Conservation (phyloP, 2,329 filamentous ascomycete genomes). For the Neofusicoccum laricinum region DNA sequence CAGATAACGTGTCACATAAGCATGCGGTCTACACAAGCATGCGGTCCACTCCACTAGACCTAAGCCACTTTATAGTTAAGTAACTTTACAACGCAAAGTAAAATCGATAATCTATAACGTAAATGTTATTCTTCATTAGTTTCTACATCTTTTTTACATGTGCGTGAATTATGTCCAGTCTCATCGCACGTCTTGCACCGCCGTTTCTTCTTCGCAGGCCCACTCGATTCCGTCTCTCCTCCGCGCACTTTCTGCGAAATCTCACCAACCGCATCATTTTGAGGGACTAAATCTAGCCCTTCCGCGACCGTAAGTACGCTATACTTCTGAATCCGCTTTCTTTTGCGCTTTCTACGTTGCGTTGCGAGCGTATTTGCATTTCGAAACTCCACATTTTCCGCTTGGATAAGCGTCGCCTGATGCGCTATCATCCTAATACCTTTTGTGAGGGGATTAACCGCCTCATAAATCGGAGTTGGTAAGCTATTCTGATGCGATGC, state of each 20-base stretch:
- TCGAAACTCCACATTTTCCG: neutral
- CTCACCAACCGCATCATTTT: neutral
- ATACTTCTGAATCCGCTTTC: neutral
- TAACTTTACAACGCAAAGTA: no score
- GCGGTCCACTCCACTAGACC: no score
- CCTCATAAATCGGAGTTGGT: constrained; percentile 4
- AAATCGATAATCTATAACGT: no score
- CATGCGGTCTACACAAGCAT: no score
- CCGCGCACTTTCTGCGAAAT: neutral
- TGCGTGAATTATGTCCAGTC: constrained; percentile 10
- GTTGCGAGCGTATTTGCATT: constrained; percentile 10
- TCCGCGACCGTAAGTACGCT: neutral
- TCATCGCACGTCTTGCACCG: constrained; percentile 1
- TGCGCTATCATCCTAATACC: neutral
- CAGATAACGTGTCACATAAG: no score
- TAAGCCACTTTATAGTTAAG: no score
- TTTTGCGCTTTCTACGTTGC: constrained; percentile 15
- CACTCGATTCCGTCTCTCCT: neutral
- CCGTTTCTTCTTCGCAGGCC: neutral
- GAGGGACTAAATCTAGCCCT: neutral
- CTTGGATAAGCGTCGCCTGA: neutral
- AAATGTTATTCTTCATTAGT: no score
- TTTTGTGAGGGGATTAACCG: neutral
- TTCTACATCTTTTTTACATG: no score
- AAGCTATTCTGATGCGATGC: neutral